Conservation (phyloP, 2,329 filamentous ascomycete genomes). For the Exophiala sideris region DNA sequence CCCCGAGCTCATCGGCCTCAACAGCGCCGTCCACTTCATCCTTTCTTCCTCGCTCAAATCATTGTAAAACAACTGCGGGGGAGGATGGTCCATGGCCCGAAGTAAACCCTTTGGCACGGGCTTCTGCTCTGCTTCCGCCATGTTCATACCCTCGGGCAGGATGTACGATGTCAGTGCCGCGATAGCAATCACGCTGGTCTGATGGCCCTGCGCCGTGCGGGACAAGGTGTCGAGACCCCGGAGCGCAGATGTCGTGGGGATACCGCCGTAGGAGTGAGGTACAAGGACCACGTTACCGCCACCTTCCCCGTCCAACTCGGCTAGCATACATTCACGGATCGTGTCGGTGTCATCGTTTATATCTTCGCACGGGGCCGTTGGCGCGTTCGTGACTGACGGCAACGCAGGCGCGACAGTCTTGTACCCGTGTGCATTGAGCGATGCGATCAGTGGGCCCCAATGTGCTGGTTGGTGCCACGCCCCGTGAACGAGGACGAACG, state of each 20-base stretch:
- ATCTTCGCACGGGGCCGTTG: slow-evolving; percentile 22
- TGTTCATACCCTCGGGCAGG: slow-evolving; percentile 5
- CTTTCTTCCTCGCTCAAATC: slow-evolving; percentile 2
- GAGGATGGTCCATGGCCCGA: neutral
- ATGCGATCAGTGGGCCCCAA: slow-evolving; percentile 29
- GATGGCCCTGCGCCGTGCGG: neutral
- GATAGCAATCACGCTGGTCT: slow-evolving; percentile 9
- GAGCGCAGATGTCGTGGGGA: slow-evolving; percentile 23
- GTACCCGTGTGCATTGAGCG: slow-evolving; percentile 35
- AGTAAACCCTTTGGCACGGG: too few species aligned
- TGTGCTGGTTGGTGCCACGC: slow-evolving; percentile 36
- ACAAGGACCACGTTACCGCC: slow-evolving; percentile 23
- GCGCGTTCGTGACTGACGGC: slow-evolving; percentile 30
- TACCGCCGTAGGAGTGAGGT: slow-evolving; percentile 25
- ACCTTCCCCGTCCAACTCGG: slow-evolving; percentile 16
- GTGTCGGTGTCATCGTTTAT: slow-evolving; percentile 9
- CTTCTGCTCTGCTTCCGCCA: neutral
- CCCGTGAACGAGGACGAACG: slow-evolving; percentile 37
- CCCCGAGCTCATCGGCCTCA: slow-evolving; percentile 1
- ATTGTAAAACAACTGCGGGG: slow-evolving; percentile 2
- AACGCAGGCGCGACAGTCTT: slow-evolving; percentile 24
- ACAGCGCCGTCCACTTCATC: neutral
- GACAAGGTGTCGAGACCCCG: slow-evolving; percentile 7
- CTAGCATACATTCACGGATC: slow-evolving; percentile 14
- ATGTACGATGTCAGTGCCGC: slow-evolving; percentile 11